phyloP scores from a whole-genome alignment of 345 rosid species.

The Linum tenue region DNA sequence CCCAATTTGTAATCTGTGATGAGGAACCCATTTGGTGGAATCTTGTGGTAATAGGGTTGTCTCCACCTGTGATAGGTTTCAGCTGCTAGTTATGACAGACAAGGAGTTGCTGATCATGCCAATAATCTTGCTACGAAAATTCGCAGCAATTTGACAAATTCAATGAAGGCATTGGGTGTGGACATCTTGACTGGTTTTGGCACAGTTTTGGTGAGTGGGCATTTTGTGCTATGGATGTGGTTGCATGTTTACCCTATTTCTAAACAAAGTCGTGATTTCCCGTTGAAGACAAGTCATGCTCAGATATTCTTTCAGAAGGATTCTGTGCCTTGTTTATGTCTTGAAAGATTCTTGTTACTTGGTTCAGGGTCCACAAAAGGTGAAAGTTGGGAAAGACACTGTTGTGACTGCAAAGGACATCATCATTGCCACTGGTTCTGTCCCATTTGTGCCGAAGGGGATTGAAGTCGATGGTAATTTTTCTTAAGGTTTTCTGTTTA shows the following conservation, averaged over 20 bases:
- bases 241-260: not conserved
- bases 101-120: constrained; percentile 96
- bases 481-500: constrained; percentile 1
- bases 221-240: constrained; percentile 1
- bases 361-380: constrained; percentile 84
- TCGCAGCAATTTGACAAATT: constrained; percentile 78
- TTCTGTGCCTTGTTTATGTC: not conserved
- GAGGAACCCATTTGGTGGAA: not conserved
- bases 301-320: not conserved
- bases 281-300: not conserved
- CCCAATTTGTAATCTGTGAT: not conserved
- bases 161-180: constrained; percentile 90
- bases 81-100: constrained; percentile 89
- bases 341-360: constrained; percentile 5
- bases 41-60: not conserved
- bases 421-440: constrained; percentile 94
- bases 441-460: constrained; percentile 96
- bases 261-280: not conserved
- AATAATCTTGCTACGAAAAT: constrained; percentile 86
- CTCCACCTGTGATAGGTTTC: constrained; percentile 45
- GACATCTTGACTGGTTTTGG: constrained; percentile 91
- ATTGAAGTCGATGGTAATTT: constrained; percentile 91
- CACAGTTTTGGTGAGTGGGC: constrained; percentile 57
- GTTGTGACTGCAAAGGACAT: constrained; percentile 66
- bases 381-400: constrained; percentile 69